Conservation (phyloP, 148 eudicot genomes). For the Chenopodium formosanum region DNA sequence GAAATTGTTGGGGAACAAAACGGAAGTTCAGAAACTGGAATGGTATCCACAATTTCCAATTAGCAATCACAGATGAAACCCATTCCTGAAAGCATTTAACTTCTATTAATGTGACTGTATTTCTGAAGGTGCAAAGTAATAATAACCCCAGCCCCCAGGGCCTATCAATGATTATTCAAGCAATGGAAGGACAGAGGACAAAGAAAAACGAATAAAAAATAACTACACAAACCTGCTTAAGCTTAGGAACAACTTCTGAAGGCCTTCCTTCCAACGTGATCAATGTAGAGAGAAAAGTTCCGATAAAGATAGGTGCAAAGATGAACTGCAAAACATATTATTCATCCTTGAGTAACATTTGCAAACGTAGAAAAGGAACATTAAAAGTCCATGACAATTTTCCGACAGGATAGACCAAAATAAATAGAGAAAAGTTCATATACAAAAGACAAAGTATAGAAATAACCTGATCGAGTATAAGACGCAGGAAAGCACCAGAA, state of each 20-base stretch:
- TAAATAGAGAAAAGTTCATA: constrained; percentile 16
- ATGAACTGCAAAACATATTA: constrained; percentile 56
- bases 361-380: constrained; percentile 7
- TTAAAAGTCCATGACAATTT: background rate
- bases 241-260: constrained; percentile 77
- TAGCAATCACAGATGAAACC: constrained; percentile 84
- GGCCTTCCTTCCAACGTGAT: constrained; percentile 81
- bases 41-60: constrained; percentile 97
- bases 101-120: background rate
- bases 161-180: background rate
- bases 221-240: constrained; percentile 59
- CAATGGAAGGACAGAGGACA: background rate
- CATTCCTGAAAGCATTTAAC: constrained; percentile 59
- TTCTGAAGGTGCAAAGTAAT: background rate
- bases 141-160: too few relatives aligned
- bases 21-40: constrained; percentile 94
- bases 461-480: constrained; percentile 61
- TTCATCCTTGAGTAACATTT: constrained; percentile 2
- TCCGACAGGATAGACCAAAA: background rate
- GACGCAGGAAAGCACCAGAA: constrained; percentile 61
- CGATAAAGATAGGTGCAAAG: constrained; percentile 82
- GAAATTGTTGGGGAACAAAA: constrained; percentile 93
- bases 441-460: background rate
- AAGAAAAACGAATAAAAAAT: background rate
- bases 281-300: constrained; percentile 64